Evolutionary conservation across 1,139 yeast genomes (phyloP).

Genomic region (Eremothecium cymbalariae): DNA sequence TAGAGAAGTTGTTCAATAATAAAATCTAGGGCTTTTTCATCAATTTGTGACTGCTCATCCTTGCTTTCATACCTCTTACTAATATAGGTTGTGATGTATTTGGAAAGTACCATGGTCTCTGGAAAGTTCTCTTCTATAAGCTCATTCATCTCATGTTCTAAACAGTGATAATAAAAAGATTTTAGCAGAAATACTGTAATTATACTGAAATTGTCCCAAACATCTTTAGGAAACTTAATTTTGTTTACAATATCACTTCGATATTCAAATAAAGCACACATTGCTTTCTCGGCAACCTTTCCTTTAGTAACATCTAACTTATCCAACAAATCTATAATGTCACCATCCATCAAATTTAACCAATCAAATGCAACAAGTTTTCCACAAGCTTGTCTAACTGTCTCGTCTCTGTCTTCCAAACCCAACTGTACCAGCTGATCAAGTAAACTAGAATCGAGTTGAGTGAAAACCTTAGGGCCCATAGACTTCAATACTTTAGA

Average conservation of each 20-base stretch:
- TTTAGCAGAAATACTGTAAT: constrained; percentile 70
- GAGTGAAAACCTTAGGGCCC: constrained; percentile 48
- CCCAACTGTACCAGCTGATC: constrained; percentile 77
- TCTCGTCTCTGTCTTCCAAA: constrained; percentile 70
- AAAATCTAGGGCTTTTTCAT: constrained; percentile 57
- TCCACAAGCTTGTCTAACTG: constrained; percentile 64
- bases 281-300: constrained; percentile 57
- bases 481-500: constrained; percentile 60
- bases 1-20: constrained; percentile 65
- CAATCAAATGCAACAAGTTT: constrained; percentile 64
- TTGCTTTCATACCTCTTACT: constrained; percentile 42
- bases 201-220: constrained; percentile 65
- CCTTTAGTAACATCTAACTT: constrained; percentile 60
- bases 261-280: constrained; percentile 52
- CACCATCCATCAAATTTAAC: constrained; percentile 63
- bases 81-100: constrained; percentile 32
- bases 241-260: constrained; percentile 55
- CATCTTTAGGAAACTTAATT: constrained; percentile 48
- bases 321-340: constrained; percentile 63
- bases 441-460: constrained; percentile 50
- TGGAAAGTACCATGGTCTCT: constrained; percentile 66
- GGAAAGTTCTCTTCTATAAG: constrained; percentile 68
- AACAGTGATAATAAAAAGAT: constrained; percentile 58
- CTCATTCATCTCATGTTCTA: constrained; percentile 44
- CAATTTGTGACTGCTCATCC: constrained; percentile 25